These are phyloP conservation scores for Endocalyx cinctus DNA, from an alignment of 2,329 filamentous ascomycete genomes.

Conservation along the genomic window DNA sequence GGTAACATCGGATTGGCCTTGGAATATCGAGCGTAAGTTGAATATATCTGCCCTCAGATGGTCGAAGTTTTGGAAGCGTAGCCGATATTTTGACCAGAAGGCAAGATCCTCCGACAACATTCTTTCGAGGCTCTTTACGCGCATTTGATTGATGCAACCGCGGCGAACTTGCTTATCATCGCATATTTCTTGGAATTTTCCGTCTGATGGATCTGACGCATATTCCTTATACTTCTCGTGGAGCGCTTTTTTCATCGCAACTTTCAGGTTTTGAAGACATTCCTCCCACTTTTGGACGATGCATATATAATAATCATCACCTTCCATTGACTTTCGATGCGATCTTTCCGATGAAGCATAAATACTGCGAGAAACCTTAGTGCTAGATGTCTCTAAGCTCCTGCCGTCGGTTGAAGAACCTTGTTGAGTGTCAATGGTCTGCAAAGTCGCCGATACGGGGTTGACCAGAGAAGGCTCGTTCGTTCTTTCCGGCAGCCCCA, in stretches of 20 bases:
- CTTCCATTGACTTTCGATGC: not conserved
- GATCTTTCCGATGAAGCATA: too few relatives aligned
- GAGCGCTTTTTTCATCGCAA: slow-evolving; percentile 37
- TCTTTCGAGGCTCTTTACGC: slow-evolving; percentile 38
- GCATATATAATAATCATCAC: slow-evolving; percentile 27
- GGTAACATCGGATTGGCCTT: slow-evolving; percentile 37
- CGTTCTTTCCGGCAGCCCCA: too few relatives aligned
- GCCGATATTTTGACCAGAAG: slow-evolving; percentile 41
- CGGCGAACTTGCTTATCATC: slow-evolving; percentile 36
- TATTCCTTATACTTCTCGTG: slow-evolving; percentile 41
- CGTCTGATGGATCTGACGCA: slow-evolving; percentile 37
- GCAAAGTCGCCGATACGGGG: too few relatives aligned
- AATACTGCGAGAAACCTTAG: too few relatives aligned
- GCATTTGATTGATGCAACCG: slow-evolving; percentile 40
- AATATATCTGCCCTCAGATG: slow-evolving; percentile 37
- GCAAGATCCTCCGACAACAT: slow-evolving; percentile 39
- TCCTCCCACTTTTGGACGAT: slow-evolving; percentile 41
- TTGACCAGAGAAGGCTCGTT: too few relatives aligned
- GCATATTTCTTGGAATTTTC: slow-evolving; percentile 40
- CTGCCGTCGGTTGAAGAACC: too few relatives aligned
- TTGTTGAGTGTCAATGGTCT: too few relatives aligned
- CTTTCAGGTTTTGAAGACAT: slow-evolving; percentile 36
- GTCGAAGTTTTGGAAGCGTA: slow-evolving; percentile 44
- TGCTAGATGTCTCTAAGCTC: too few relatives aligned
- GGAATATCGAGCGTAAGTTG: slow-evolving; percentile 35